Percentiles rank a stretch among this genome's conserved stretches.
Conservation (phyloP, 192 early-diverging fungal species). For the Coemansia sp. region DNA sequence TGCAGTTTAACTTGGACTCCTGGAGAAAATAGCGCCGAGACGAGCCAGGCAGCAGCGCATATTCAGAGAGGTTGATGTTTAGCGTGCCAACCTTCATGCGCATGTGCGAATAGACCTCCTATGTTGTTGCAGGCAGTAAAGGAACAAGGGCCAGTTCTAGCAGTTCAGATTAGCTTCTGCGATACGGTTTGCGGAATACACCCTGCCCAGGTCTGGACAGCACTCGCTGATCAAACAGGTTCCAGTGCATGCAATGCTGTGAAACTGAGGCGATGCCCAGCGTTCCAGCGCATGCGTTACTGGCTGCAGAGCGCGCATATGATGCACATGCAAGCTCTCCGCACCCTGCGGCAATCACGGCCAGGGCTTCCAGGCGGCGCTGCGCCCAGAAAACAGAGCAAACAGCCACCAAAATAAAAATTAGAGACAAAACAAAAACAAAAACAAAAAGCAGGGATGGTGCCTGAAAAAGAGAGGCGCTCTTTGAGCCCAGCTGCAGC, state of each 20-base stretch:
- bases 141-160: constrained; percentile 1
- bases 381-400: too few species aligned
- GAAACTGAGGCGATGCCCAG: not conserved
- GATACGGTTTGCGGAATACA: not conserved
- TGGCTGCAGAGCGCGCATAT: not conserved
- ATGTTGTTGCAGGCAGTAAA: not conserved
- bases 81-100: constrained; percentile 61
- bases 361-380: too few species aligned
- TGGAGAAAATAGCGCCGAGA: constrained; percentile 63
- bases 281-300: not conserved
- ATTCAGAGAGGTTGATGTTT: constrained; percentile 78
- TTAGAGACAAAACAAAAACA: not conserved
- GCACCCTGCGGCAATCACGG: not conserved
- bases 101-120: constrained; percentile 52
- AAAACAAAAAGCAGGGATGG: not conserved
- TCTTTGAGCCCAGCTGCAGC: not conserved
- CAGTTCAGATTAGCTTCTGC: not conserved
- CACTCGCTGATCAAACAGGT: not conserved
- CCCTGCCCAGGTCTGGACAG: not conserved
- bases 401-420: not conserved
- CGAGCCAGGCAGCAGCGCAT: constrained; percentile 58
- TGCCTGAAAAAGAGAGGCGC: too few species aligned
- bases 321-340: not conserved
- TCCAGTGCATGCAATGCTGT: not conserved
- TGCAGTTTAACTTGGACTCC: constrained; percentile 78